Conservation (phyloP, 768 basidiomycete species). For the Lactifluus subvellereus region DNA sequence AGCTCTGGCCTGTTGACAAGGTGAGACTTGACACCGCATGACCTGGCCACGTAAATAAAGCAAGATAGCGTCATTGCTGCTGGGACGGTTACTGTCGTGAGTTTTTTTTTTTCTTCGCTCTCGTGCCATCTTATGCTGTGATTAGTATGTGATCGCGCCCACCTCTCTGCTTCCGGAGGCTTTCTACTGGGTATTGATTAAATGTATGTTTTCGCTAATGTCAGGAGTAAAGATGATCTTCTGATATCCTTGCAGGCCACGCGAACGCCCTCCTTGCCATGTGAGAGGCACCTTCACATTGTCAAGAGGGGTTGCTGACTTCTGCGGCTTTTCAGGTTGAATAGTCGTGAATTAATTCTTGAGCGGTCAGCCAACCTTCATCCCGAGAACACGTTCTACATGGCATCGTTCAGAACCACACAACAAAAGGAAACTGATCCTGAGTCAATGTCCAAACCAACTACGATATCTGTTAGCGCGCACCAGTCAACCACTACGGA, state of each 20-base stretch:
- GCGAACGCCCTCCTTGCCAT: conserved; percentile 47
- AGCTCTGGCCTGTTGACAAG: conserved; percentile 29
- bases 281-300: conserved; percentile 30
- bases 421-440: background rate
- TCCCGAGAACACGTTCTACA: background rate
- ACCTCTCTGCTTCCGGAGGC: conserved; percentile 44
- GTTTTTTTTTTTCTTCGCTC: background rate
- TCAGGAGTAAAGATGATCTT: background rate
- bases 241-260: conserved; percentile 35
- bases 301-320: background rate
- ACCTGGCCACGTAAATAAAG: background rate
- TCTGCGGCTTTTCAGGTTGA: conserved; percentile 1
- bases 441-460: background rate
- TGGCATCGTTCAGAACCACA: background rate
- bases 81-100: conserved; percentile 20
- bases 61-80: conserved; percentile 23
- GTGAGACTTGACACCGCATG: conserved; percentile 8
- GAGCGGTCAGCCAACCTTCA: background rate
- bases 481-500: background rate
- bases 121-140: background rate
- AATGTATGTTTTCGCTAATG: conserved; percentile 36
- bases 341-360: conserved; percentile 2
- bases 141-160: conserved; percentile 33
- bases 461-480: background rate
- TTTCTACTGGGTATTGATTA: conserved; percentile 48